Base-by-base conservation (phyloP, 805 yeast genomes). In the Hanseniaspora osmophila region DNA sequence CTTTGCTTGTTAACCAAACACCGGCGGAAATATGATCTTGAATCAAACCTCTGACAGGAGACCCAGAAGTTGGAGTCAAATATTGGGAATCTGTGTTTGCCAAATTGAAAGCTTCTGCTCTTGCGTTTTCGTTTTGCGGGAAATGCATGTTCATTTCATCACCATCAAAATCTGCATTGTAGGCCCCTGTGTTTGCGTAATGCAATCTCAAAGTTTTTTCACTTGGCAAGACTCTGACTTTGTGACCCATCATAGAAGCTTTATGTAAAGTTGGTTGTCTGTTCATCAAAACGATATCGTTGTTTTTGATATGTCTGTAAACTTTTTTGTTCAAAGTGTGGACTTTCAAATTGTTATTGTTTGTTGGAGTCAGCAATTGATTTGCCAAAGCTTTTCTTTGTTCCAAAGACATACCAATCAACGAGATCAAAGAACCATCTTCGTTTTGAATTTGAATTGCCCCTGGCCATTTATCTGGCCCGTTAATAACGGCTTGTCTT, bases 231-330 rank as follows among this genome's bases (percentile, higher is more conserved):
- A 92, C 98, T 58, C 96, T 77, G 40, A 92, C 98, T 60, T 81
- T 84, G 67, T 92, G 99, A 54, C 98, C 98, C 99, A 92, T 92
- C 96, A 92, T 92, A 29, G 98, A 94, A 41, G 98, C 98, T 68
- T 92, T 92, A 70, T 92, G 99, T 62, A 92, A 74, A 13, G 98
- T 90, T 42, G 99, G 98, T 70, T 92, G 99, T 71, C 99, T 88
- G 69, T 92, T 92, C 97, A 94, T 92, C 37, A 94, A 64, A 43
- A 94, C 97, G 49, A 92, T 88, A 65, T 94, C 99, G 52, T 86
- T 81, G 67, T 94, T 90, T 51, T 82, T 81, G 61, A 92, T 85
- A 62, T 92, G 99, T 61, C 99, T 79, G 64, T 71, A 82, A 37
- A 92, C 99, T 66, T 92, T 92, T 61, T 92, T 92, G 70, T 85